A percentile compares a stretch with the other conserved stretches of the same genome.
These are phyloP conservation scores for Apiospora sp. DNA, from an alignment of 2,329 filamentous ascomycete genomes.

Conservation along the genomic window DNA sequence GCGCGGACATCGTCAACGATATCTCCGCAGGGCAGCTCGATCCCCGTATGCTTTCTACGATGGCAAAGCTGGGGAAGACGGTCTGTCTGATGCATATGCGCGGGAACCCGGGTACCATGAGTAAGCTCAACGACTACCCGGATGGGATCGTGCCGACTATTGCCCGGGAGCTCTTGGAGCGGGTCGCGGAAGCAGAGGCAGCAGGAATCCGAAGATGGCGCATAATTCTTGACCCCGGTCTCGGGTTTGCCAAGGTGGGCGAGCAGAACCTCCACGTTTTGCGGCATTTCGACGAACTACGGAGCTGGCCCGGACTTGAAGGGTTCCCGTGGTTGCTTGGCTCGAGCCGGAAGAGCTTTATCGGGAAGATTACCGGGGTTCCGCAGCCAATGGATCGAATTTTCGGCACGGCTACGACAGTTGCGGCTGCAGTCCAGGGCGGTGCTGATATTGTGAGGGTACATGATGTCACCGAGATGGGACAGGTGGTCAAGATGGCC, in stretches of 20 bases:
- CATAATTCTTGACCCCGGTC: constrained; percentile 90
- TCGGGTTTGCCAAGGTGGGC: constrained; percentile 90
- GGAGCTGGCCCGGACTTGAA: constrained; percentile 68
- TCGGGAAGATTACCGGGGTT: constrained; percentile 83
- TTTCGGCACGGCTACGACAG: constrained; percentile 89
- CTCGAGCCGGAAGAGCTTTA: constrained; percentile 87
- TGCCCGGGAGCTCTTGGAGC: constrained; percentile 70
- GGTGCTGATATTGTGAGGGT: constrained; percentile 93
- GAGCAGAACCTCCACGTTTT: constrained; percentile 85
- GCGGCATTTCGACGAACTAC: constrained; percentile 69
- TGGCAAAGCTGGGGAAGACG: constrained; percentile 79
- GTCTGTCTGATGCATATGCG: constrained; percentile 94
- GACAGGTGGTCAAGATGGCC: constrained; percentile 81
- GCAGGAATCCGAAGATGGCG: constrained; percentile 92
- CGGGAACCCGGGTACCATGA: constrained; percentile 86
- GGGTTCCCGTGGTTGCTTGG: constrained; percentile 90
- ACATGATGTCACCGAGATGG: constrained; percentile 90
- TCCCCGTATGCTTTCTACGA: constrained; percentile 79
- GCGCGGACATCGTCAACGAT: constrained; percentile 95
- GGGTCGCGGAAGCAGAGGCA: constrained; percentile 76
- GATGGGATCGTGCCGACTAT: constrained; percentile 72
- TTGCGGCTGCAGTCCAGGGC: constrained; percentile 83
- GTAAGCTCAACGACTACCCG: constrained; percentile 71
- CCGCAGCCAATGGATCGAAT: constrained; percentile 72
- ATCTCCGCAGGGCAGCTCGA: constrained; percentile 86